Conservation (phyloP, 345 rosid genomes). For the Linum trigynum region DNA sequence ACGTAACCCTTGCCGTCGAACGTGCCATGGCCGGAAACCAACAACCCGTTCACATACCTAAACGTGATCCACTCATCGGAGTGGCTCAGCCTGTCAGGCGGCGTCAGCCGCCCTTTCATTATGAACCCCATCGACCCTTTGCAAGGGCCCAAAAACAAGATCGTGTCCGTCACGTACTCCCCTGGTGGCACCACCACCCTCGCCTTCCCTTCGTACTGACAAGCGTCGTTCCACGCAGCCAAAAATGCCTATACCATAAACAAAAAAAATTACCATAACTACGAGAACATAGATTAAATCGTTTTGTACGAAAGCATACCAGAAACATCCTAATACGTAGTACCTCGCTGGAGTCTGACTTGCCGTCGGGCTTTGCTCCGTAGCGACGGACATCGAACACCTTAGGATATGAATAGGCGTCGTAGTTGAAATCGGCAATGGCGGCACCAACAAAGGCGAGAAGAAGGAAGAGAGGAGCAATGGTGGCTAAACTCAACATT, state of each 20-base stretch:
- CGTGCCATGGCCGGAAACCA: constrained; percentile 19
- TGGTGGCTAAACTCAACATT: too few relatives aligned
- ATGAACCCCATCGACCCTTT: constrained; percentile 10
- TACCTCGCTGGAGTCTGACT: constrained; percentile 17
- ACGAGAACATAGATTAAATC: too few relatives aligned
- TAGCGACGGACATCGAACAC: constrained; percentile 14
- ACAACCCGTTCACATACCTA: constrained; percentile 9
- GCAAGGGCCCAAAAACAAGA: constrained; percentile 26
- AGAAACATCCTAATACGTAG: not conserved
- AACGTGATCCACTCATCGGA: constrained; percentile 19
- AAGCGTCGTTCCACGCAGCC: constrained; percentile 20
- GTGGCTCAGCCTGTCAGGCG: not conserved
- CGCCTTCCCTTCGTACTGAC: constrained; percentile 5
- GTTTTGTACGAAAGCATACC: too few relatives aligned
- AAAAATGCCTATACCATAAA: constrained; percentile 13
- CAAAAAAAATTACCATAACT: not conserved
- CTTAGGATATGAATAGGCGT: not conserved
- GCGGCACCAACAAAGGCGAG: too few relatives aligned
- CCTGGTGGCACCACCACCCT: constrained; percentile 23
- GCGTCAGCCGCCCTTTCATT: constrained; percentile 20
- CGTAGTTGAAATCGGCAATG: too few relatives aligned
- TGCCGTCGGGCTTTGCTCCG: constrained; percentile 20
- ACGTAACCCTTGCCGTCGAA: constrained; percentile 26
- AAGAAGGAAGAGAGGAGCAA: too few relatives aligned
- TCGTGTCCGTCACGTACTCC: constrained; percentile 7